Base-by-base conservation (phyloP, 2,329 filamentous ascomycete species). In the Calonectria pauciramosa region DNA sequence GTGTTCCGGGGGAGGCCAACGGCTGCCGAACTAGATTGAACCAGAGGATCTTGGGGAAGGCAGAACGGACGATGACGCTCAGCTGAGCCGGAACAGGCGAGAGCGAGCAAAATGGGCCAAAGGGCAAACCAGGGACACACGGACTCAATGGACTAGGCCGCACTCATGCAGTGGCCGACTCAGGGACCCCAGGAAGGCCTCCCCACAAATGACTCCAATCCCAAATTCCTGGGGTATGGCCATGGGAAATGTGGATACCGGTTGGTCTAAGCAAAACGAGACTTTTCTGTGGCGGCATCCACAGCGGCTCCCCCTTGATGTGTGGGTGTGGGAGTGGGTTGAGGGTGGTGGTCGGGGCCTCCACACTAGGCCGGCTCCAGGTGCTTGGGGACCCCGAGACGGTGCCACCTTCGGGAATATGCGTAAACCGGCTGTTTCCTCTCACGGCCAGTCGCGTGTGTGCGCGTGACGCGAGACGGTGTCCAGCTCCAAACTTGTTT, bases 121-220 rank as follows among this genome's bases (percentile, higher is more conserved):
- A 51, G 44, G 47, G n/a, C 66, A 49, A 41, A 47, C 60, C 26
- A 47, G 38, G 51, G 36, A 68, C 66, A 68, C 52, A 64, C 56
- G 68, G 44, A 41, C 44, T 34, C 23, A 41, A 23, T 38, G n/a
- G 64, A 26, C 41, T 47, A 70, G 52, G 60, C 28, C 34, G 44
- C 34, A 23, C 68, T 64, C 51, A 41, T 34, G 66, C 66, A 68
- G 38, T 38, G 51, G 28, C 52, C 66, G 66, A 68, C 66, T 68
- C 66, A 64, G 68, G 68, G 32, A 26, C 20, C 49, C 65, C 49
- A 34, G 65, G 14, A 52, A 13, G n/a, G 49, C 34, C 38, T 66
- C 69, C 51, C 60, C 69, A 71, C 69, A 71, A 68, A 51, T 34
- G 69, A 71, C 60, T 66, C 59, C 69, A 59, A 59, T 71, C 16